Evolutionary conservation across 148 eudicot genomes (phyloP), one percentile per base, ranked within the genome.

Genomic region (Rhododendron ovatum): DNA sequence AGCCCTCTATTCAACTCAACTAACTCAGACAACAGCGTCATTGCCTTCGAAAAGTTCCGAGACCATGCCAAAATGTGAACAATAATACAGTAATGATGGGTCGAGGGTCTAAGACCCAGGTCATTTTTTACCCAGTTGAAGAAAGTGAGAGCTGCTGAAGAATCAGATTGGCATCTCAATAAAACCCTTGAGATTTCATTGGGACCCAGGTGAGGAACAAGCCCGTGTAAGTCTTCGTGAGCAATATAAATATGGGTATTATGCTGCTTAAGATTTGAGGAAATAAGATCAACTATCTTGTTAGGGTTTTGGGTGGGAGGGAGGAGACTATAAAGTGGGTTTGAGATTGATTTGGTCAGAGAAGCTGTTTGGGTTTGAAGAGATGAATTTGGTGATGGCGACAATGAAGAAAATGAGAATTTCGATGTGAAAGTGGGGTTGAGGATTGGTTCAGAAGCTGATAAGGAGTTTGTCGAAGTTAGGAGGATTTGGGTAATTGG

Each of bases 141-240:
- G 94, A 96, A 96, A 78, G 69, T 50, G 51, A 96, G 90, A 85
- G 98, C 95, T 82, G 88, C 82, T 18, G 78, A 82, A 82, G 92
- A 90, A 80, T 96, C 94, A 84, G 93, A 91, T 86, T 96, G 99
- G 87, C 96, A 95, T 88, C 98, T 92, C 53, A 96, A 88, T 91
- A 96, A 88, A 82, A 96, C 90, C 89, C 93, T 92, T 4, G 98
- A 94, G 41, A 95, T 91, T 84, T 95, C 94, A 48, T 35, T 80
- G 75, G 84, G 84, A 61, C 94, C 93, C 91, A 95, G 76, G 81
- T 91, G 93, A 85, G 93, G 91, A 87, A 94, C 86, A 0, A 94
- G 85, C 86, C 89, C 88, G 37, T 89, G 88, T 61, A 91, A 71
- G n/a, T 91, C 88, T 75, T 90, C 82, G 24, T 57, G 83, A 88